These are phyloP conservation scores for Bruguiera parviflora DNA, from an alignment of 345 rosid genomes.

Conservation along the genomic window DNA sequence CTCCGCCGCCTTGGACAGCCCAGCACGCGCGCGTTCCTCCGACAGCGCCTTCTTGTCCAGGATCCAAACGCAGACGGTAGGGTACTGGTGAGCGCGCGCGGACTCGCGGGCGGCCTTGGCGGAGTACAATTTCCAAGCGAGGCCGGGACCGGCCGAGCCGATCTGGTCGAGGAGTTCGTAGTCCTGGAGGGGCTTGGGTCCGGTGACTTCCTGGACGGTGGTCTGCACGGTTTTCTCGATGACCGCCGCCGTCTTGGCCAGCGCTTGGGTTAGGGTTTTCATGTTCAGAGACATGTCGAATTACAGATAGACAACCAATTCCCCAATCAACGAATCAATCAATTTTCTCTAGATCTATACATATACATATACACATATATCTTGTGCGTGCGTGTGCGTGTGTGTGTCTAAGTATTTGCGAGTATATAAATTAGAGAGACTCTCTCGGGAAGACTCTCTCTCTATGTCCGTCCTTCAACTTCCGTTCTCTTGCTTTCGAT, in stretches of 20 bases:
- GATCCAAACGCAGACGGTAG: conserved; percentile 88
- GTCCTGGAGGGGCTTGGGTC: conserved; percentile 88
- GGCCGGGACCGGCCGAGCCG: conserved; percentile 99
- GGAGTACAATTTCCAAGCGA: conserved; percentile 82
- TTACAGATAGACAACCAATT: not conserved
- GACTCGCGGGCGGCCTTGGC: conserved; percentile 73
- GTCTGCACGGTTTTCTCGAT: conserved; percentile 95
- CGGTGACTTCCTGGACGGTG: conserved; percentile 96
- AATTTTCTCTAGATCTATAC: not conserved
- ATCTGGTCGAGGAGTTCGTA: conserved; percentile 90
- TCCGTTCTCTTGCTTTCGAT: not conserved
- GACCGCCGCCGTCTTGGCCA: conserved; percentile 95
- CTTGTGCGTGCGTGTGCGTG: too few species aligned
- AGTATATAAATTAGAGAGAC: too few species aligned
- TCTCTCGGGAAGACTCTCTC: not conserved
- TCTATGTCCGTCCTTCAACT: not conserved
- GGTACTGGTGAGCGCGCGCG: conserved; percentile 77
- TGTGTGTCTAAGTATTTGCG: too few species aligned
- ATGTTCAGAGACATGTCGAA: conserved; percentile 77
- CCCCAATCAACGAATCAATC: not conserved
- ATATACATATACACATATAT: too few species aligned
- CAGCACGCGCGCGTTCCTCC: conserved; percentile 74
- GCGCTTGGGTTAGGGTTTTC: conserved; percentile 84
- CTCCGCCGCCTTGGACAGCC: conserved; percentile 79
- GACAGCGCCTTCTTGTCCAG: conserved; percentile 79